A percentile compares a stretch with the other conserved stretches of the same genome.
Conservation (phyloP, 768 basidiomycete species). For the Boletus vermiculosoides region DNA sequence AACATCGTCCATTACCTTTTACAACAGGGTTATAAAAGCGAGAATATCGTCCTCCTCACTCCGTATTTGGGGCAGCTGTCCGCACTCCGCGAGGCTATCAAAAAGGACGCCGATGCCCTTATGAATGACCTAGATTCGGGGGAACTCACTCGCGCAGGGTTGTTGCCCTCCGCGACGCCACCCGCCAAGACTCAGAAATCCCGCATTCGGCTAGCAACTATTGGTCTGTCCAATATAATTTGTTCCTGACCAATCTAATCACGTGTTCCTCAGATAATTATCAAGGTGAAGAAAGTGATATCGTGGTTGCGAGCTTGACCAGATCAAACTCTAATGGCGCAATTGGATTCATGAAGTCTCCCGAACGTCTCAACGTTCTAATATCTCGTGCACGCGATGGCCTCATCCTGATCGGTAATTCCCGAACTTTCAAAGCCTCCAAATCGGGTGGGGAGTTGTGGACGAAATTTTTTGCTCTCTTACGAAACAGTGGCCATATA, state of each 20-base stretch:
- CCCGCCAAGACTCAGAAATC: slow-evolving; percentile 37
- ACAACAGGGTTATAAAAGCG: slow-evolving; percentile 66
- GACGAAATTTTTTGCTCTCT: slow-evolving; percentile 45
- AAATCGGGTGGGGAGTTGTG: slow-evolving; percentile 53
- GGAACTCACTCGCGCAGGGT: slow-evolving; percentile 57
- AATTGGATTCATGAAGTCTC: slow-evolving; percentile 72
- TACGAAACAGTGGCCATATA: slow-evolving; percentile 44
- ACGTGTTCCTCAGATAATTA: slow-evolving; percentile 55
- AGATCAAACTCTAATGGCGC: slow-evolving; percentile 54
- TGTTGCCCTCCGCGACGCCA: slow-evolving; percentile 41
- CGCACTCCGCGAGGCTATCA: slow-evolving; percentile 46
- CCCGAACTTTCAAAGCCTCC: slow-evolving; percentile 53
- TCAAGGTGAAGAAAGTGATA: slow-evolving; percentile 73
- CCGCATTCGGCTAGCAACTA: slow-evolving; percentile 58
- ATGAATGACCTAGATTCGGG: slow-evolving; percentile 60
- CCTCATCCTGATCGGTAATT: slow-evolving; percentile 65
- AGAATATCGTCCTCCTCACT: slow-evolving; percentile 61
- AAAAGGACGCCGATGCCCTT: slow-evolving; percentile 51
- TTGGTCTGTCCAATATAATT: slow-evolving; percentile 42
- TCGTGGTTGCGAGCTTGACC: slow-evolving; percentile 61
- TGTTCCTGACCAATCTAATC: background rate
- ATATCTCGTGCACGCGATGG: slow-evolving; percentile 67
- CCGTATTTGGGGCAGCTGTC: slow-evolving; percentile 68
- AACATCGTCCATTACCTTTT: slow-evolving; percentile 63
- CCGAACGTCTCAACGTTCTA: slow-evolving; percentile 69